Percentiles rank a stretch among this genome's conserved stretches.
Evolutionary conservation across 83 land plant species (phyloP).

Genomic region (Thuja plicata): DNA sequence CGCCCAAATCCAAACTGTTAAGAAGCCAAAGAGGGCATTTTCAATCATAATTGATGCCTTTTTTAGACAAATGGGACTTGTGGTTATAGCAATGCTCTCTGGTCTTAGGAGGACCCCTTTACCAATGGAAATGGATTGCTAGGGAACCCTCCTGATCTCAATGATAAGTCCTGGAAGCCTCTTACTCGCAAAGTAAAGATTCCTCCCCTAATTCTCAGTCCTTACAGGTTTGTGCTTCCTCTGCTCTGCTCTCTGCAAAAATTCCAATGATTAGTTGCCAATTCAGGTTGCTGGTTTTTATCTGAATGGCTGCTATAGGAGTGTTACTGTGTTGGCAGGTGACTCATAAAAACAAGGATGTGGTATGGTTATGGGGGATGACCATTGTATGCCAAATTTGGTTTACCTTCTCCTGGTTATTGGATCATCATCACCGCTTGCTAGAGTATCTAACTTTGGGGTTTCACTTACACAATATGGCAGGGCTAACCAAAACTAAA

Average conservation of each 20-base stretch:
- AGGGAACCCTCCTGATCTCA: conserved; percentile 24
- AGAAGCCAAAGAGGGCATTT: conserved; percentile 49
- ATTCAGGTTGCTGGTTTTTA: conserved; percentile 46
- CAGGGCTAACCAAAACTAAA: too few species aligned
- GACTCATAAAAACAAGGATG: conserved; percentile 55
- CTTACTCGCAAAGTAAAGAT: conserved; percentile 58
- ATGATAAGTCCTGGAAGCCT: conserved; percentile 61
- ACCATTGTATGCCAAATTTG: conserved; percentile 69
- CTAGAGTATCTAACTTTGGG: too few species aligned
- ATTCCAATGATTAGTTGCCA: too few species aligned
- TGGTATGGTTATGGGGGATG: conserved; percentile 76
- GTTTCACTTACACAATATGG: too few species aligned
- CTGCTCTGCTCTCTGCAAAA: neutral
- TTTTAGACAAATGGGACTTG: conserved; percentile 68
- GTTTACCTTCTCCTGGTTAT: conserved; percentile 79
- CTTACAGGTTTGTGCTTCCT: conserved; percentile 50
- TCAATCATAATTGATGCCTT: conserved; percentile 63
- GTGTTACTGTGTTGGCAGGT: conserved; percentile 64
- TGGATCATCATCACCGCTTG: too few species aligned
- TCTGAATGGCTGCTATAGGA: conserved; percentile 52
- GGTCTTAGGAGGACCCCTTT: conserved; percentile 53
- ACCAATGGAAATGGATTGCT: conserved; percentile 3
- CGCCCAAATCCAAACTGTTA: conserved; percentile 20
- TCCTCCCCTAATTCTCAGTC: conserved; percentile 61
- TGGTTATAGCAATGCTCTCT: conserved; percentile 76